Base-by-base conservation (phyloP, 2,329 filamentous ascomycete species). In the Fusarium tjaetaba region DNA sequence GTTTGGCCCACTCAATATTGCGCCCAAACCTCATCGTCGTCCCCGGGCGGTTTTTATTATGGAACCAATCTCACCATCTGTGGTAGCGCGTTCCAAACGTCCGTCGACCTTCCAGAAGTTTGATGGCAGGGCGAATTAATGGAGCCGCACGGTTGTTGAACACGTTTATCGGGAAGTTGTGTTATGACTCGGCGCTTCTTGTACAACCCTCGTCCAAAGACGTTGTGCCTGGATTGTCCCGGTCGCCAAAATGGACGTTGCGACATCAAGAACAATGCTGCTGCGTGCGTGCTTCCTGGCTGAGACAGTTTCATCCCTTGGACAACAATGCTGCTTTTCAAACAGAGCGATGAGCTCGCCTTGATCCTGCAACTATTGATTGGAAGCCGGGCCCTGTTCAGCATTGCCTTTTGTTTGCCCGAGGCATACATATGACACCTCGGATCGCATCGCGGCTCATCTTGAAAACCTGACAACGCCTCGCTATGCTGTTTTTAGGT, bases 61-160 rank as follows among this genome's bases (percentile, higher is more conserved):
- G 76, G 76, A 76, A 71, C 73, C 66, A 77, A 76, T 71, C 64
- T 78, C 75, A 72, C 72, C 65, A 70, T 71, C 71, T 16, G 43
- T 18, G 41, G 60, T 78, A 78, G 75, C 74, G 76, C 64, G 75
- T 78, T 78, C 76, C 75, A 75, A 77, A 72, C 74, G 65, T 73
- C 72, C 49, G 60, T 74, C 65, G 70, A 73, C 69, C 76, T 78
- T 78, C 76, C 72, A 78, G 76, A 78, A 78, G 75, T 72, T 76
- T 76, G 59, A 78, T 76, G 67, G 71, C 71, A 77, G 69, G 74
- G 71, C 71, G 70, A 73, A 73, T 64, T 65, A 66, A 65, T 61
- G 72, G 75, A 78, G 73, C 76, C 71, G 71, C 71, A 77, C 72
- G 70, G 74, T 70, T 76, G 56, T 74, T 70, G 41, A 53, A 57